Evolutionary conservation across 441 rosid genomes (phyloP).

Genomic region (Gossypium davidsonii): DNA sequence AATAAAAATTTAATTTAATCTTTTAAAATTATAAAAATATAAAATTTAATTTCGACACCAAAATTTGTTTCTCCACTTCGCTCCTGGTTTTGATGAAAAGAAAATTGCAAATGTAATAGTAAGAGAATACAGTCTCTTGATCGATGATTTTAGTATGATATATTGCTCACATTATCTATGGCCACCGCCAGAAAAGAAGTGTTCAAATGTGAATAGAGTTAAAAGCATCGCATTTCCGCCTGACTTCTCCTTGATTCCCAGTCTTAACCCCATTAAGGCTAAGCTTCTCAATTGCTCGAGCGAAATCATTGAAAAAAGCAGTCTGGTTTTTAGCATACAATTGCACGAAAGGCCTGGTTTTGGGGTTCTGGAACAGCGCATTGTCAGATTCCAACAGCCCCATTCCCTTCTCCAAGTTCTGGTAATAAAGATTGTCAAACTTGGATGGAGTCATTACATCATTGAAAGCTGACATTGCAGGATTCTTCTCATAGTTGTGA

Average conservation of each 20-base stretch:
- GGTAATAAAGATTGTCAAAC: slow-evolving; percentile 59
- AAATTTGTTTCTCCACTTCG: no score
- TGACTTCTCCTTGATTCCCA: slow-evolving; percentile 42
- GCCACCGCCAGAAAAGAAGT: not conserved
- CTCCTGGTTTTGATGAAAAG: no score
- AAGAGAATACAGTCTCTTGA: no score
- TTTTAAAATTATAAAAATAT: no score
- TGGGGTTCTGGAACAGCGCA: slow-evolving; percentile 25
- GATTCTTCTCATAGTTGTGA: slow-evolving; percentile 29
- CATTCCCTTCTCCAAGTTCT: slow-evolving; percentile 41
- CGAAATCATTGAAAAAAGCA: slow-evolving; percentile 45
- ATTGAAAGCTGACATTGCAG: slow-evolving; percentile 49
- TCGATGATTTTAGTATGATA: no score
- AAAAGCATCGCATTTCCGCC: slow-evolving; percentile 48
- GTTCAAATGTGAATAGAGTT: slow-evolving; percentile 18
- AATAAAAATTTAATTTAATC: no score
- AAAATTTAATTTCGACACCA: no score
- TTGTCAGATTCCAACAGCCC: slow-evolving; percentile 42
- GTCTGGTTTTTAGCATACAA: slow-evolving; percentile 41
- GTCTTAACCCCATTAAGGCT: slow-evolving; percentile 35
- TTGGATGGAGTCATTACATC: slow-evolving; percentile 56
- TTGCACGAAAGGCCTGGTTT: slow-evolving; percentile 35
- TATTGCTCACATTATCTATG: no score
- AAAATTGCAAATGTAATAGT: no score
- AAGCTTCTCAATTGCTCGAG: slow-evolving; percentile 46